A percentile compares a stretch with the other conserved stretches of the same genome.
These are phyloP conservation scores for Blastocystis sp. DNA, from an alignment of 352 stramenopile genomes.

Conservation along the genomic window DNA sequence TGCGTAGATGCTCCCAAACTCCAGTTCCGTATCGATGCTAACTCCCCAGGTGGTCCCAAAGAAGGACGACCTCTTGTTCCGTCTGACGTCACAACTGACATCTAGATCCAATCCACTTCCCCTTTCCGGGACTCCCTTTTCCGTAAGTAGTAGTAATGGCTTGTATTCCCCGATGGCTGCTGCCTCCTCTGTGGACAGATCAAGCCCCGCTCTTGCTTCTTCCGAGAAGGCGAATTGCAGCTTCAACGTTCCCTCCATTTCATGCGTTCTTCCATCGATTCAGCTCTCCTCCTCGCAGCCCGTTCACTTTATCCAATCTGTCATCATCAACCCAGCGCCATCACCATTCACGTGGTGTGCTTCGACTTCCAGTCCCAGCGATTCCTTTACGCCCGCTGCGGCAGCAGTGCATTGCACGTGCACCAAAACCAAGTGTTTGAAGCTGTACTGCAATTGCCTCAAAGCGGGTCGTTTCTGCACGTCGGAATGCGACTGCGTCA, in stretches of 20 bases:
- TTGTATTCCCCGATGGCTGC: neutral
- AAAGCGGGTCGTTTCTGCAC: slow-evolving; percentile 35
- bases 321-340: slow-evolving; percentile 15
- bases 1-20: neutral
- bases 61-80: neutral
- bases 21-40: neutral
- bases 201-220: too few species aligned
- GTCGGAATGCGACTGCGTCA: slow-evolving; percentile 16
- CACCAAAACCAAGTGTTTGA: slow-evolving; percentile 48
- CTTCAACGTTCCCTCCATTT: neutral
- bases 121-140: neutral
- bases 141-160: neutral
- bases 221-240: neutral
- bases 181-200: too few species aligned
- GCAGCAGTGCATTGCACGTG: slow-evolving; percentile 32
- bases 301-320: slow-evolving; percentile 55
- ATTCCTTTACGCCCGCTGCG: neutral
- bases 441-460: slow-evolving; percentile 62
- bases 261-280: neutral
- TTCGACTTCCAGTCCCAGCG: neutral
- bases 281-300: slow-evolving; percentile 7
- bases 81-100: neutral
- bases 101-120: neutral
- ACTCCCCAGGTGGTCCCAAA: neutral
- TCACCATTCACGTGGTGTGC: neutral